Conservation (phyloP, 2,329 filamentous ascomycete species). For the Aspergillus versicolor region DNA sequence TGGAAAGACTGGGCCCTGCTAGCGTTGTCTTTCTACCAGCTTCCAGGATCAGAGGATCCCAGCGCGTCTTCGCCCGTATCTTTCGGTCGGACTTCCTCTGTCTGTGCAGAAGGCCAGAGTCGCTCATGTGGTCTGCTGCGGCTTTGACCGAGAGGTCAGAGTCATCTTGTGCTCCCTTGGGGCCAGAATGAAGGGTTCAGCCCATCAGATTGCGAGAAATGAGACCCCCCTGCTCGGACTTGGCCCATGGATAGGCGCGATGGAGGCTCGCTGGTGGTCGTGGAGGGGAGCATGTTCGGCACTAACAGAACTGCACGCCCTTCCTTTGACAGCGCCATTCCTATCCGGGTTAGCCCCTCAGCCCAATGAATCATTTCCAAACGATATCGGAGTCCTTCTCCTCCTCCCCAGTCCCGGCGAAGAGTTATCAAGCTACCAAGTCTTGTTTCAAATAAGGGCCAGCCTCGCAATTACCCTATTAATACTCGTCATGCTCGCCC, state of each 20-base stretch:
- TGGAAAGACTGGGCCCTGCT: constrained; percentile 7
- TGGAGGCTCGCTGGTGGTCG: constrained; percentile 4
- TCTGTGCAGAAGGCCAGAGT: not conserved
- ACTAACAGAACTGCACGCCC: constrained; percentile 25
- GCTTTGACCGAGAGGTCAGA: not conserved
- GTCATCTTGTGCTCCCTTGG: not conserved
- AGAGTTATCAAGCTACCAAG: not conserved
- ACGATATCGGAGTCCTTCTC: constrained; percentile 10
- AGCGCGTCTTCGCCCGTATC: too few relatives aligned
- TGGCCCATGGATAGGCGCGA: constrained; percentile 6
- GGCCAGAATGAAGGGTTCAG: not conserved
- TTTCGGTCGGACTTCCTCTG: not conserved
- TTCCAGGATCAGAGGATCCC: constrained; percentile 4
- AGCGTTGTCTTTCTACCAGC: constrained; percentile 19
- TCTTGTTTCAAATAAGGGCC: not conserved
- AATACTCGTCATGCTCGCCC: not conserved
- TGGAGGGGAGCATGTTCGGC: not conserved
- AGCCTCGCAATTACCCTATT: constrained; percentile 2
- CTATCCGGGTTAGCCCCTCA: constrained; percentile 16
- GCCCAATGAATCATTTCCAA: constrained; percentile 13
- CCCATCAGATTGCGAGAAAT: constrained; percentile 4
- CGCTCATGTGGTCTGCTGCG: not conserved
- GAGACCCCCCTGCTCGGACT: not conserved
- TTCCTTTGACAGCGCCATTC: constrained; percentile 32
- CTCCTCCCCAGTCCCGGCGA: not conserved